Conservation (phyloP, 179 eudicot genomes). For the Beta lomatogona region DNA sequence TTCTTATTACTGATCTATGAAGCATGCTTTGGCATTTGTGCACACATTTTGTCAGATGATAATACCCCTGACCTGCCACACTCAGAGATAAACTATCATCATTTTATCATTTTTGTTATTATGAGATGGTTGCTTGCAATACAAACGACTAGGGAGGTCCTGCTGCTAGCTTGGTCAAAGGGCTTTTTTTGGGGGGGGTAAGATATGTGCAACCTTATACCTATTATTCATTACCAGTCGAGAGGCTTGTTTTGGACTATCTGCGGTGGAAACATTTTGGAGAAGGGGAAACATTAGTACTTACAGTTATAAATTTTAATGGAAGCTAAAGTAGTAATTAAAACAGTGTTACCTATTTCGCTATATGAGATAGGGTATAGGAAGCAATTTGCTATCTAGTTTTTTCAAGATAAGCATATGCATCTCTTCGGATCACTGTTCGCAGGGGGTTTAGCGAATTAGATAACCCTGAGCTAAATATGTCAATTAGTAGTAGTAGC, state of each 20-base stretch:
- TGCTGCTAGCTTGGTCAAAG: background rate
- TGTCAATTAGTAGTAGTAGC: background rate
- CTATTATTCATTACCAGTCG: background rate
- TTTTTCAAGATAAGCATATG: too few species aligned
- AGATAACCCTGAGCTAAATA: background rate
- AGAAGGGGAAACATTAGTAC: background rate
- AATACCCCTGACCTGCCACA: background rate
- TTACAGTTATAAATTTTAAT: background rate
- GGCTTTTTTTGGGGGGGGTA: too few species aligned
- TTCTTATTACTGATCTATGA: conserved; percentile 6
- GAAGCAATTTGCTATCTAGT: too few species aligned
- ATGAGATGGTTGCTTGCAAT: background rate
- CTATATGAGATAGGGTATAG: too few species aligned
- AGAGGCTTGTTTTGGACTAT: background rate
- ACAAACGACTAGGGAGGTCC: background rate
- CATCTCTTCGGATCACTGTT: too few species aligned
- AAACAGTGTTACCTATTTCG: too few species aligned
- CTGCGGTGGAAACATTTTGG: background rate
- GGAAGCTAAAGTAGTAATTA: background rate
- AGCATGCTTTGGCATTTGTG: background rate
- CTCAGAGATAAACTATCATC: background rate
- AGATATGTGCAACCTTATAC: background rate
- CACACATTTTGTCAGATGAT: background rate
- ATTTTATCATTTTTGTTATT: background rate
- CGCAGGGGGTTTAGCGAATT: too few species aligned